Evolutionary conservation across 306 rosid species (phyloP).

Genomic region (Begonia fuchsioides): DNA sequence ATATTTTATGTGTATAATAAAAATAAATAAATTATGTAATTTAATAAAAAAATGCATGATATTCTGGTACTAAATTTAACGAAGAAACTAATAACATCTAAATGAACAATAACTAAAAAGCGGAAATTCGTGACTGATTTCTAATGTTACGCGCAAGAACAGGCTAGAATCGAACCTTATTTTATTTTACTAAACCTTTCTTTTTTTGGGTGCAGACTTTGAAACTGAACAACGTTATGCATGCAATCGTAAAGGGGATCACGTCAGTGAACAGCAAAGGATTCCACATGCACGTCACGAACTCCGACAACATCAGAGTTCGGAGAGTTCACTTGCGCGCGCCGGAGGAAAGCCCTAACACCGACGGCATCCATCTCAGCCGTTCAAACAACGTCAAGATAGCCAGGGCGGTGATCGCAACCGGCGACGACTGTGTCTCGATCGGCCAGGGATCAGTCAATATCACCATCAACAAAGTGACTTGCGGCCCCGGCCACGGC

Average conservation of each 20-base stretch:
- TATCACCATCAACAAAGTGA: slow-evolving; percentile 4
- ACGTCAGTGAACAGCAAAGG: slow-evolving; percentile 30
- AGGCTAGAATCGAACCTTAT: too few species aligned
- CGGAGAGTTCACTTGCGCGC: slow-evolving; percentile 15
- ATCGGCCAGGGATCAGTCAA: slow-evolving; percentile 9
- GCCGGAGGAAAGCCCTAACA: slow-evolving; percentile 32
- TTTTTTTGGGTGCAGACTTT: slow-evolving; percentile 15
- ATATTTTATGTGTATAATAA: too few species aligned
- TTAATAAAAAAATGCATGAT: too few species aligned
- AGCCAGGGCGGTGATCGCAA: slow-evolving; percentile 15
- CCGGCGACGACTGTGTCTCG: slow-evolving; percentile 39
- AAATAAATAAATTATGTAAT: too few species aligned
- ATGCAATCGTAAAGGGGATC: slow-evolving; percentile 24
- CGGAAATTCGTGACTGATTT: too few species aligned
- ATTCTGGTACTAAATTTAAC: too few species aligned
- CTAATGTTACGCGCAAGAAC: too few species aligned
- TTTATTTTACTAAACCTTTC: too few species aligned
- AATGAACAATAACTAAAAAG: too few species aligned
- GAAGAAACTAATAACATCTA: too few species aligned
- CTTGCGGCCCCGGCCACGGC: slow-evolving; percentile 17
- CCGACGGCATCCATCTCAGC: slow-evolving; percentile 41
- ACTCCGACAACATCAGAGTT: slow-evolving; percentile 16
- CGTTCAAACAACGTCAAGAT: slow-evolving; percentile 25
- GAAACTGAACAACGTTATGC: slow-evolving; percentile 11
- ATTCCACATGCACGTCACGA: slow-evolving; percentile 26